Percentiles rank a stretch among this genome's conserved stretches.
These are phyloP conservation scores for Camellia japonica DNA, from an alignment of 148 eudicot genomes.

Conservation along the genomic window DNA sequence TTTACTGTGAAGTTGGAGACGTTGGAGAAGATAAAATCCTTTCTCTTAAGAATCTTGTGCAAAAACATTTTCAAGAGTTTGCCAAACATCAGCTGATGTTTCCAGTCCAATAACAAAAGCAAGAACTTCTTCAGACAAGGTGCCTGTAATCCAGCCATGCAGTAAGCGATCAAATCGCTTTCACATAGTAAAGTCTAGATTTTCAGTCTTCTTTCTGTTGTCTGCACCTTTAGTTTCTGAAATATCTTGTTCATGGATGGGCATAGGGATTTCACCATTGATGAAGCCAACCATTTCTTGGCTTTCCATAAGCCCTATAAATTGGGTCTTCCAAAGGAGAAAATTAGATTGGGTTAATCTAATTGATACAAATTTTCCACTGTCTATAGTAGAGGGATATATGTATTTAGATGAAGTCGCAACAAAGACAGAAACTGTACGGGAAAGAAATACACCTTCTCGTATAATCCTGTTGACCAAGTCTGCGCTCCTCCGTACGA, in stretches of 20 bases:
- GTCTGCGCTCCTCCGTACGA: too few relatives aligned
- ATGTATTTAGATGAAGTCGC: too few relatives aligned
- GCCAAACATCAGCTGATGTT: not conserved
- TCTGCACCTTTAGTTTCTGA: not conserved
- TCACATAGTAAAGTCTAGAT: not conserved
- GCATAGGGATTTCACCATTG: not conserved
- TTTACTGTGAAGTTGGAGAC: not conserved
- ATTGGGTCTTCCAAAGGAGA: too few relatives aligned
- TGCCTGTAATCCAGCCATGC: not conserved
- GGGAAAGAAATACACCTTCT: too few relatives aligned
- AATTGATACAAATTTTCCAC: too few relatives aligned
- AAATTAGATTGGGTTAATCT: too few relatives aligned
- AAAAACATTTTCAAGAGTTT: not conserved
- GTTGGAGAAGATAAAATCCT: not conserved
- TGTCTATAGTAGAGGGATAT: too few relatives aligned
- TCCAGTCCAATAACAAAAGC: not conserved
- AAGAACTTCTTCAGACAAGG: not conserved
- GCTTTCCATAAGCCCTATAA: too few relatives aligned
- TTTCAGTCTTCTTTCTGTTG: not conserved
- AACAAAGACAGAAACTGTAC: too few relatives aligned
- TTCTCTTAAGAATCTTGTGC: not conserved
- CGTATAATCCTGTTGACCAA: too few relatives aligned
- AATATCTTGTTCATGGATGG: not conserved
- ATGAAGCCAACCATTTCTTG: too few relatives aligned
- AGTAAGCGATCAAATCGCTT: not conserved